These are phyloP conservation scores for Pugionium cornutum DNA, from an alignment of 345 rosid species.

Conservation along the genomic window DNA sequence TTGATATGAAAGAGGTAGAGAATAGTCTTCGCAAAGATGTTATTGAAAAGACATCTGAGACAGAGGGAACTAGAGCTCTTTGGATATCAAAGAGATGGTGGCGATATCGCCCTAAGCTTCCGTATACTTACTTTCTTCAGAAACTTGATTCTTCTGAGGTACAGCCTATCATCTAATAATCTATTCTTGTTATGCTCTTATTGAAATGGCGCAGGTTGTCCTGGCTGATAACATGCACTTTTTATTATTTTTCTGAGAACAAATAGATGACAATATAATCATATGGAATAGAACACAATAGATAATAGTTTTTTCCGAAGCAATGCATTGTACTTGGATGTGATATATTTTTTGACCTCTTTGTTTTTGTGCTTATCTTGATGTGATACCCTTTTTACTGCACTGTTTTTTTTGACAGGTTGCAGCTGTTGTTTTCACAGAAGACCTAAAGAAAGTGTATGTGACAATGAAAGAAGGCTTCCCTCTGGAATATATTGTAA, in stretches of 20 bases:
- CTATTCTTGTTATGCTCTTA: too few relatives aligned
- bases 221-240: too few relatives aligned
- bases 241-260: not conserved
- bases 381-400: not conserved
- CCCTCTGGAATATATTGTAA: constrained; percentile 89
- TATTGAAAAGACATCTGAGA: constrained; percentile 54
- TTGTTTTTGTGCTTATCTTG: constrained; percentile 26
- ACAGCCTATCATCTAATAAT: not conserved
- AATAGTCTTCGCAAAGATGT: constrained; percentile 89
- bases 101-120: constrained; percentile 91
- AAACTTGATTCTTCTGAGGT: constrained; percentile 93
- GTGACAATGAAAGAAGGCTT: constrained; percentile 96
- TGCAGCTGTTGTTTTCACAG: constrained; percentile 92
- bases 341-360: not conserved
- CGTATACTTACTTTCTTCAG: constrained; percentile 88
- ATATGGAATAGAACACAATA: constrained; percentile 1
- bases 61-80: constrained; percentile 72
- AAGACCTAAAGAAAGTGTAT: constrained; percentile 84
- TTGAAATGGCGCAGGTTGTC: too few relatives aligned
- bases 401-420: constrained; percentile 51
- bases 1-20: constrained; percentile 97
- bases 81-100: constrained; percentile 99
- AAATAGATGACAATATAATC: not conserved
- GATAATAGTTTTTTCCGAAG: not conserved
- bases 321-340: not conserved